Percentiles rank a stretch among this genome's conserved stretches.
phyloP scores from a whole-genome alignment of 345 rosid genomes.

The Pugionium dolabratum region DNA sequence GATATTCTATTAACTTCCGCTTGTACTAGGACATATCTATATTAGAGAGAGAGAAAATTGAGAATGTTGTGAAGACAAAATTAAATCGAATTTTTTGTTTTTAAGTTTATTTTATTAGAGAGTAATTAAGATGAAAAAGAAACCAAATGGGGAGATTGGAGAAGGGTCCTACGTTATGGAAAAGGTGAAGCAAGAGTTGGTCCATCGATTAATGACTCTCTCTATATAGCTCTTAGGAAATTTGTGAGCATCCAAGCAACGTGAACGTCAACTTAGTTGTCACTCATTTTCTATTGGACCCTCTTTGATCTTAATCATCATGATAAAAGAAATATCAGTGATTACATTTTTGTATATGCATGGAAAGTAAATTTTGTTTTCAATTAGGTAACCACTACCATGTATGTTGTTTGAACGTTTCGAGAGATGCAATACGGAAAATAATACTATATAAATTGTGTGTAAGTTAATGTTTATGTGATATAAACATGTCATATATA shows the following conservation, averaged over 20 bases:
- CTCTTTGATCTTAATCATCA: neutral
- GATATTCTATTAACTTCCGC: neutral
- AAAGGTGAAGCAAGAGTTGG: constrained; percentile 32
- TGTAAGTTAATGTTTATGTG: too few species aligned
- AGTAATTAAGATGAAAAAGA: constrained; percentile 18
- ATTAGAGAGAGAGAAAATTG: neutral
- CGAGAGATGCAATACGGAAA: too few species aligned
- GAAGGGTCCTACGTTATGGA: constrained; percentile 40
- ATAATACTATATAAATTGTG: too few species aligned
- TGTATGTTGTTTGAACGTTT: too few species aligned
- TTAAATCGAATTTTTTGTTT: neutral
- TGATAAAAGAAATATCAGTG: neutral
- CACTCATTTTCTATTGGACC: constrained; percentile 26
- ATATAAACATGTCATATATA: too few species aligned
- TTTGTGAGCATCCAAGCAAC: too few species aligned
- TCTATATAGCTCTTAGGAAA: constrained; percentile 28
- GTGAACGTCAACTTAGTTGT: constrained; percentile 34
- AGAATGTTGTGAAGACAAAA: neutral
- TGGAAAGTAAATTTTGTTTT: neutral
- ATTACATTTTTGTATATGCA: neutral
- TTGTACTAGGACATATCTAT: neutral
- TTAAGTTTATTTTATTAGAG: constrained; percentile 12
- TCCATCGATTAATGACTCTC: constrained; percentile 31
- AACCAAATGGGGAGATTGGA: constrained; percentile 16
- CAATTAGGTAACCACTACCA: too few species aligned